phyloP scores from a whole-genome alignment of 2,329 filamentous ascomycete genomes.

The Monosporascus sp. region DNA sequence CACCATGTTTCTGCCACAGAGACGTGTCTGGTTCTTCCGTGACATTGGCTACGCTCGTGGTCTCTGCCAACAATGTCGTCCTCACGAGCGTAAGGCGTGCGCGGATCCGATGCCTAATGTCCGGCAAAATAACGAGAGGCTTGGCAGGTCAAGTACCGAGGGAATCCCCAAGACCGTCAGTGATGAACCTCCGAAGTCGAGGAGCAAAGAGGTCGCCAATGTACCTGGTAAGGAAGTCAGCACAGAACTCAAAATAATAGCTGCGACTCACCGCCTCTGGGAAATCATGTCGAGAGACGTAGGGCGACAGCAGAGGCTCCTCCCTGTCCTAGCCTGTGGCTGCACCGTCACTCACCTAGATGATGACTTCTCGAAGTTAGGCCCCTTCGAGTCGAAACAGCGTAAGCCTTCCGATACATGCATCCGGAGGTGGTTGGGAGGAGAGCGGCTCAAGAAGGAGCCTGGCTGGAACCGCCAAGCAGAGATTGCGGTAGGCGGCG shows the following conservation, averaged over 20 bases:
- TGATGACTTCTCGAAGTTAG: conserved; percentile 41
- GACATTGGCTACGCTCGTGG: conserved; percentile 41
- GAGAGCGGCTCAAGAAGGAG: conserved; percentile 36
- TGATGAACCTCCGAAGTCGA: not conserved
- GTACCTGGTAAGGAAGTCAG: not conserved
- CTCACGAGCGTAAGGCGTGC: conserved; percentile 16
- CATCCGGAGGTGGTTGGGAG: conserved; percentile 39
- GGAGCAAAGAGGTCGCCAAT: conserved; percentile 8
- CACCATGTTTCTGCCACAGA: conserved; percentile 46
- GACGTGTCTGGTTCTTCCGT: conserved; percentile 46
- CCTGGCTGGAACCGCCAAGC: conserved; percentile 35
- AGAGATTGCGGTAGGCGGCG: conserved; percentile 35
- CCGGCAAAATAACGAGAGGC: conserved; percentile 1
- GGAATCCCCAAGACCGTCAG: too few species aligned
- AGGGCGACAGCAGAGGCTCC: conserved; percentile 28
- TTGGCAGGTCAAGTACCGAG: not conserved
- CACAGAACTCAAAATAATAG: not conserved
- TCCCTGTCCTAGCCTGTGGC: conserved; percentile 28
- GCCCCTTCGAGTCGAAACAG: conserved; percentile 41
- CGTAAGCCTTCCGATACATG: conserved; percentile 41
- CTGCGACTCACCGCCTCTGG: conserved; percentile 27
- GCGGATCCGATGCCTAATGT: conserved; percentile 10
- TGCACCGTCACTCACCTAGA: conserved; percentile 41
- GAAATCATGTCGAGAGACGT: conserved; percentile 33
- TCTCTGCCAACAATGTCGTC: conserved; percentile 35